phyloP scores from a whole-genome alignment of 495 filamentous ascomycete species.

The Echria macrotheca region DNA sequence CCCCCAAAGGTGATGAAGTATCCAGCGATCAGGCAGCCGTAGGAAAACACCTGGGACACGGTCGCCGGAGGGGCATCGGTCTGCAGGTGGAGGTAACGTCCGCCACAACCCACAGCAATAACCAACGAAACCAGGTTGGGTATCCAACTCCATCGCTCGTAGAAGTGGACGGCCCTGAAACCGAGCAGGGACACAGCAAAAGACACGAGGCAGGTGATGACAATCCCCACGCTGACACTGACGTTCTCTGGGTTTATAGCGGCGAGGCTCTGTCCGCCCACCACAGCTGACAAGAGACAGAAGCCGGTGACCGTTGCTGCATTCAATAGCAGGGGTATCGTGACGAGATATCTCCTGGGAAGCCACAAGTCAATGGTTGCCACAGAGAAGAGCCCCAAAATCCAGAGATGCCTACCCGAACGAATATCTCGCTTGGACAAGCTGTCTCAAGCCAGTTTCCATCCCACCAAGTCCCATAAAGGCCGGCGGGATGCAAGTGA shows the following conservation, averaged over 20 bases:
- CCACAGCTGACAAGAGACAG: conserved; percentile 36
- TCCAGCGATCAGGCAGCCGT: conserved; percentile 34
- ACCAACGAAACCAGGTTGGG: conserved; percentile 46
- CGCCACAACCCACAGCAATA: conserved; percentile 46
- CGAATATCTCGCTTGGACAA: conserved; percentile 50
- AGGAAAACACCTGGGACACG: conserved; percentile 25
- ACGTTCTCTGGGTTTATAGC: conserved; percentile 41
- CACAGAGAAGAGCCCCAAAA: background rate
- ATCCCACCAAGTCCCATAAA: conserved; percentile 50
- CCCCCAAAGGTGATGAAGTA: conserved; percentile 42
- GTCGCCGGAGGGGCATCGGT: conserved; percentile 21
- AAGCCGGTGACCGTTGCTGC: conserved; percentile 41
- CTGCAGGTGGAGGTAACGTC: conserved; percentile 37
- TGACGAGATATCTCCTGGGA: conserved; percentile 30
- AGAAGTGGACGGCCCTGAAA: conserved; percentile 47
- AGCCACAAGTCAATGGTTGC: background rate
- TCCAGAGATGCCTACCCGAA: conserved; percentile 39
- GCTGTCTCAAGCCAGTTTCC: conserved; percentile 50
- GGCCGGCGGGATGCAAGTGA: conserved; percentile 46
- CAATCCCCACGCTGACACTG: conserved; percentile 44
- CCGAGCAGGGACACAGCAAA: conserved; percentile 46
- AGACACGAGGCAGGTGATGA: conserved; percentile 45
- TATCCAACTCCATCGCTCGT: conserved; percentile 53
- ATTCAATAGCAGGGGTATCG: conserved; percentile 36
- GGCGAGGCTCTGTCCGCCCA: conserved; percentile 39